phyloP scores from a whole-genome alignment of 1,139 yeast genomes.

The Kluyveromyces sp. region DNA sequence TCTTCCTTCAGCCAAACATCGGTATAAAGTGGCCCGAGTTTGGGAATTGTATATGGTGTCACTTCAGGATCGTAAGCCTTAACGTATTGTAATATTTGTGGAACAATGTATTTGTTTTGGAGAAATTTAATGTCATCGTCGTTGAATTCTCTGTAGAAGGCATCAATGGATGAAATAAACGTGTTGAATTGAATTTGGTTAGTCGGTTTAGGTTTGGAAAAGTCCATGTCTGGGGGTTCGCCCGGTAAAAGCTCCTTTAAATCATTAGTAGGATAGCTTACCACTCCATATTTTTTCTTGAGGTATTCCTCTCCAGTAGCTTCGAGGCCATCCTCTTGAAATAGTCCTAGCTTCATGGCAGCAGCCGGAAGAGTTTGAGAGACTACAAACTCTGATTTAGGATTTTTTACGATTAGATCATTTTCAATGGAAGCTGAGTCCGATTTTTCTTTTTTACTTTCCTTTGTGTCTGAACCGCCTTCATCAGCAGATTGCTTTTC shows the following conservation, averaged over 20 bases:
- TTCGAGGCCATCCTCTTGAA: constrained; percentile 50
- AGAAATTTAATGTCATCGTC: constrained; percentile 79
- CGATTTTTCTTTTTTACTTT: constrained; percentile 15
- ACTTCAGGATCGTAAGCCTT: constrained; percentile 56
- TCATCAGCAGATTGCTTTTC: not conserved
- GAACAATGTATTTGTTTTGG: constrained; percentile 51
- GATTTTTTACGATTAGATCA: constrained; percentile 61
- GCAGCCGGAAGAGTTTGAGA: constrained; percentile 66
- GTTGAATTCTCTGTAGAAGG: constrained; percentile 65
- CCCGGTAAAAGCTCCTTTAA: constrained; percentile 78
- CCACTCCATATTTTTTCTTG: constrained; percentile 77
- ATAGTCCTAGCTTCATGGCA: constrained; percentile 61
- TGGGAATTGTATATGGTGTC: constrained; percentile 72
- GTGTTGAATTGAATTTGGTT: constrained; percentile 92
- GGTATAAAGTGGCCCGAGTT: constrained; percentile 72
- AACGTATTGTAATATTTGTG: constrained; percentile 40
- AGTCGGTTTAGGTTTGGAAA: constrained; percentile 76
- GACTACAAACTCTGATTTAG: constrained; percentile 70
- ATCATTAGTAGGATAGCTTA: constrained; percentile 78
- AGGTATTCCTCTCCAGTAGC: constrained; percentile 63
- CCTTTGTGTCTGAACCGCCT: constrained; percentile 3
- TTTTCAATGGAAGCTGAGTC: constrained; percentile 37
- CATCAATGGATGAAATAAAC: constrained; percentile 77
- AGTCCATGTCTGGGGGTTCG: constrained; percentile 76
- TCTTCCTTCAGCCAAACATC: constrained; percentile 88